phyloP scores from a whole-genome alignment of 2,329 filamentous ascomycete species.

The Ceratocystis colombiana region DNA sequence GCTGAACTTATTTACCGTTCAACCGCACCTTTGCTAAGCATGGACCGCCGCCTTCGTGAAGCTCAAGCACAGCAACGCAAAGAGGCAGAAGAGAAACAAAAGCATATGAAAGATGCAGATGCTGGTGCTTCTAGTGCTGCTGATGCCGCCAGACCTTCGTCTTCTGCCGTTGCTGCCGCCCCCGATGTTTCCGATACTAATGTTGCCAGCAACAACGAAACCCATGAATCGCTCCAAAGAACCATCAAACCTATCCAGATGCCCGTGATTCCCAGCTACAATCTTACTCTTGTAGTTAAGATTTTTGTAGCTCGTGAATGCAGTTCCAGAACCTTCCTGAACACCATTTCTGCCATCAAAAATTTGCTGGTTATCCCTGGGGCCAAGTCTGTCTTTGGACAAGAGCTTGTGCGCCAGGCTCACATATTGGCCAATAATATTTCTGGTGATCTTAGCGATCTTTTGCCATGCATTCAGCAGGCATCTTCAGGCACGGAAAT shows the following conservation, averaged over 20 bases:
- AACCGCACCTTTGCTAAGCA: conserved; percentile 70
- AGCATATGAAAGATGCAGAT: conserved; percentile 20
- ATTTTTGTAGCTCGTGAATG: conserved; percentile 94
- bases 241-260: conserved; percentile 57
- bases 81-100: conserved; percentile 21
- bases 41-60: conserved; percentile 76
- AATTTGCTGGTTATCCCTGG: conserved; percentile 89
- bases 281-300: conserved; percentile 87
- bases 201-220: conserved; percentile 33
- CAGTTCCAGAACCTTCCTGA: conserved; percentile 94
- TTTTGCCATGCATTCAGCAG: conserved; percentile 75
- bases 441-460: conserved; percentile 69
- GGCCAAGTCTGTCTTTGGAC: conserved; percentile 82
- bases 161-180: conserved; percentile 24
- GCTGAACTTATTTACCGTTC: conserved; percentile 80
- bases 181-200: conserved; percentile 28
- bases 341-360: conserved; percentile 96
- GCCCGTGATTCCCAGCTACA: conserved; percentile 76
- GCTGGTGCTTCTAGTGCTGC: conserved; percentile 6
- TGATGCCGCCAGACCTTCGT: neutral
- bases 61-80: conserved; percentile 45
- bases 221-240: conserved; percentile 38
- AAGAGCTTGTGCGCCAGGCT: conserved; percentile 80
- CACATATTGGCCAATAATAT: conserved; percentile 77
- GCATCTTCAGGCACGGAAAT: conserved; percentile 87